A percentile compares a stretch with the other conserved stretches of the same genome.
These are phyloP conservation scores for Kwoniella europaea DNA, from an alignment of 768 basidiomycete species.

Conservation along the genomic window DNA sequence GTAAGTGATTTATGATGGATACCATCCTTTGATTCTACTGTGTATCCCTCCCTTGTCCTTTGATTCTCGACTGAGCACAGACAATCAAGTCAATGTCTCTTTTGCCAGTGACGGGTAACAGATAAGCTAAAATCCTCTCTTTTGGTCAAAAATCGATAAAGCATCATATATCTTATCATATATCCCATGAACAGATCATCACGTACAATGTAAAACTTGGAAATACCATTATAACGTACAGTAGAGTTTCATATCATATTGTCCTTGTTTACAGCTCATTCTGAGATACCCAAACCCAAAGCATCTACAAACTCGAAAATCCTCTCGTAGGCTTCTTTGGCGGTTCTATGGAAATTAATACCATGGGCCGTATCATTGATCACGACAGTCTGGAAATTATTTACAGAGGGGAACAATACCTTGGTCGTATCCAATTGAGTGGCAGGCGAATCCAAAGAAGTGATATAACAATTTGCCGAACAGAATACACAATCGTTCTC, in stretches of 20 bases:
- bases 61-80: too few relatives aligned
- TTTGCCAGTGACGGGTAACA: too few relatives aligned
- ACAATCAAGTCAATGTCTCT: too few relatives aligned
- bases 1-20: too few relatives aligned
- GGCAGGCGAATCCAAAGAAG: constrained; percentile 20
- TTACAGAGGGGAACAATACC: constrained; percentile 31
- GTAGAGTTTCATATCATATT: neutral
- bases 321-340: constrained; percentile 38
- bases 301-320: constrained; percentile 31
- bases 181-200: too few relatives aligned
- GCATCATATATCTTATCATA: too few relatives aligned
- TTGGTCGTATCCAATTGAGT: constrained; percentile 44
- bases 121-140: too few relatives aligned
- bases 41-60: too few relatives aligned
- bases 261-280: neutral
- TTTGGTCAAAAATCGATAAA: too few relatives aligned
- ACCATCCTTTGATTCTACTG: too few relatives aligned
- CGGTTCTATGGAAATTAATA: constrained; percentile 46
- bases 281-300: neutral
- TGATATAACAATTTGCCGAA: constrained; percentile 37
- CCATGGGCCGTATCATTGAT: constrained; percentile 43
- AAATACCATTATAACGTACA: too few relatives aligned
- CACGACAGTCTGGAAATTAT: constrained; percentile 35
- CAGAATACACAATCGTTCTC: constrained; percentile 41
- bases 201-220: too few relatives aligned